These are phyloP conservation scores for Podosphaera fusca DNA, from an alignment of 2,329 filamentous ascomycete species.

Conservation along the genomic window DNA sequence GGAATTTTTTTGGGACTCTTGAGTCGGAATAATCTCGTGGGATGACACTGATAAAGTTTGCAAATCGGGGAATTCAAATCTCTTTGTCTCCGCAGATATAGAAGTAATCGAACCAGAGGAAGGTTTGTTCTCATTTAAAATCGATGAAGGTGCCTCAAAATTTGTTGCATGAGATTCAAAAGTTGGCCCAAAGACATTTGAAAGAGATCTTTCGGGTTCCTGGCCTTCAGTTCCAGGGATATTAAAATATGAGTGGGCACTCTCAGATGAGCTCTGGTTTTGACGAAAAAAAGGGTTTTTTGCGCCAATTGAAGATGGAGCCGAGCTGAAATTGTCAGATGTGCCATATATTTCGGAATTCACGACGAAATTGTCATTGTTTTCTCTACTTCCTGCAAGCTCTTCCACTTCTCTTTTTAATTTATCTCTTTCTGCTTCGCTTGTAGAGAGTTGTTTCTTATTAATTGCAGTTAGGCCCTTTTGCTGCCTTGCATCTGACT, in stretches of 20 bases:
- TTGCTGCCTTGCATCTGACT: conserved; percentile 77
- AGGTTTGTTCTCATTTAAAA: conserved; percentile 19
- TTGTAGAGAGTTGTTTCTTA: conserved; percentile 86
- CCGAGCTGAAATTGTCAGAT: conserved; percentile 42
- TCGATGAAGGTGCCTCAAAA: conserved; percentile 35
- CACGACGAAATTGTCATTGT: conserved; percentile 27
- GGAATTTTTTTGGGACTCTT: neutral
- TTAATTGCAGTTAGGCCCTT: conserved; percentile 95
- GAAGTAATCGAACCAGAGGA: conserved; percentile 7
- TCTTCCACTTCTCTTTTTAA: conserved; percentile 58
- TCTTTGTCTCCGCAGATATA: neutral
- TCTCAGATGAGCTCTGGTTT: conserved; percentile 30
- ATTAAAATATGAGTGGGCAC: conserved; percentile 25
- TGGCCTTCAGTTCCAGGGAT: conserved; percentile 16
- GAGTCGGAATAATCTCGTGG: neutral
- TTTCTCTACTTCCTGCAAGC: conserved; percentile 38
- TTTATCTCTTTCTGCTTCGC: conserved; percentile 72
- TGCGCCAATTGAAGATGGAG: conserved; percentile 42
- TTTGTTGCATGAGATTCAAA: conserved; percentile 23
- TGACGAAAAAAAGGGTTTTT: conserved; percentile 91
- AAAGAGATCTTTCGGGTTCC: conserved; percentile 47
- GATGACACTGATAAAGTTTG: neutral
- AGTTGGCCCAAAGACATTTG: conserved; percentile 63
- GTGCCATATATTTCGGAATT: conserved; percentile 19
- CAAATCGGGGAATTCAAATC: neutral